Evolutionary conservation across 345 rosid genomes (phyloP), one percentile per base, ranked within the genome.

Genomic region (Eutrema heterophyllum): DNA sequence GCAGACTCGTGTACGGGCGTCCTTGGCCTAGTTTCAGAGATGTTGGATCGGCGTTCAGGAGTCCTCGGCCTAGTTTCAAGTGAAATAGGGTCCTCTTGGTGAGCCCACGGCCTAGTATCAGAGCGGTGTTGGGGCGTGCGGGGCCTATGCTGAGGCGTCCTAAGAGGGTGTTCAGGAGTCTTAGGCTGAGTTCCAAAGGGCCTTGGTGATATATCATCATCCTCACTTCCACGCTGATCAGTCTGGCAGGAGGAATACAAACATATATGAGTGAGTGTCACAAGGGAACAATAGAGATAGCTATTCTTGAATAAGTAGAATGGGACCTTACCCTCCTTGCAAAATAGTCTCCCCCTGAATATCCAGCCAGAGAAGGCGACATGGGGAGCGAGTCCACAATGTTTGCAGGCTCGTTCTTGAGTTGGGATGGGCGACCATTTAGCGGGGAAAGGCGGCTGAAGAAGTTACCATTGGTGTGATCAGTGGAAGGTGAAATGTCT

Each of bases 131-230:
- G 74, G 4, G 70, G 79, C 44, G 70, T 74, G 9, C 35, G 73
- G 2, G 78, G 79, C 66, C 56, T 52, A 44, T 44, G 63, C 63
- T 69, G 54, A 60, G 79, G 78, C 12, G 78, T 59, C 45, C 73
- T 57, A 32, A 74, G 68, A 59, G 73, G 73, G 48, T 74, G 78
- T 67, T 67, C 78, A 39, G 78, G 78, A 7, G 78, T 74, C 73
- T 41, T 67, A 39, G 78, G 78, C 9, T 24, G 62, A 50, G 62
- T 21, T 14, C 54, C 68, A 59, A 67, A 74, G 5, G 73, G 68
- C 64, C 65, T 76, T 45, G 79, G 79, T 53, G 79, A 69, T 18
- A 69, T 33, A 63, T 76, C 58, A 69, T 69, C 64, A 29, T 76
- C 70, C 6, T 43, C 79, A 63, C 14, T 59, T 68, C 70, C 32